Conservation (phyloP, 345 rosid species). For the Sonneratia alba region DNA sequence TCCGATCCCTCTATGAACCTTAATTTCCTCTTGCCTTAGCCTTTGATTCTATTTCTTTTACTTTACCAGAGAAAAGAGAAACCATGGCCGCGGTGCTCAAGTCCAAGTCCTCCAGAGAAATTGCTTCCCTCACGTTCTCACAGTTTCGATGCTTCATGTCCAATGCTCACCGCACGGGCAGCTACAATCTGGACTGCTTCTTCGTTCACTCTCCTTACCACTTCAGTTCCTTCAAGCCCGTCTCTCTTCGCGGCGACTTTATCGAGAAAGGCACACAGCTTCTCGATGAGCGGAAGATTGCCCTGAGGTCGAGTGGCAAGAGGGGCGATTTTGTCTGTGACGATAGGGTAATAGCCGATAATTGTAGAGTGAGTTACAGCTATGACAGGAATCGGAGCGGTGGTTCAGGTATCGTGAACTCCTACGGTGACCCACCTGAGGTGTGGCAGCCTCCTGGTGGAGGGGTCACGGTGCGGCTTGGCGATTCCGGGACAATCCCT, state of each 20-base stretch:
- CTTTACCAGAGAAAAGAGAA: slow-evolving; percentile 1
- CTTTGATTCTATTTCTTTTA: slow-evolving; percentile 1
- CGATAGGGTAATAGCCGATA: background rate
- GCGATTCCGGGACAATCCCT: slow-evolving; percentile 1
- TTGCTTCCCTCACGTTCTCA: slow-evolving; percentile 49
- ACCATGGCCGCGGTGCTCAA: slow-evolving; percentile 71
- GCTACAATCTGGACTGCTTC: slow-evolving; percentile 38
- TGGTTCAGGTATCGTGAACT: slow-evolving; percentile 27
- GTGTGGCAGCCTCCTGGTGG: slow-evolving; percentile 98
- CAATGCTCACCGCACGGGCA: slow-evolving; percentile 30
- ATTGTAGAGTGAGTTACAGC: background rate
- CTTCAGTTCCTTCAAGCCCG: slow-evolving; percentile 48
- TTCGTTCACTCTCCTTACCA: slow-evolving; percentile 31
- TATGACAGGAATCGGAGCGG: slow-evolving; percentile 20
- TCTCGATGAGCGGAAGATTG: slow-evolving; percentile 24
- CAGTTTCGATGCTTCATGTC: slow-evolving; percentile 55
- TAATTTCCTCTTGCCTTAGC: slow-evolving; percentile 1
- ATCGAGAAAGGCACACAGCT: slow-evolving; percentile 35
- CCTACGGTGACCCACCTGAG: slow-evolving; percentile 92
- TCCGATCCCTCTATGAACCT: slow-evolving; percentile 11
- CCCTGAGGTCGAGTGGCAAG: slow-evolving; percentile 5
- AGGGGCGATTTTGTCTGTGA: slow-evolving; percentile 5
- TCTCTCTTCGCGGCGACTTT: slow-evolving; percentile 47
- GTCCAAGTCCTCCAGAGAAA: slow-evolving; percentile 48
- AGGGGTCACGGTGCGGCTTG: slow-evolving; percentile 43